Conservation (phyloP, 441 rosid species). For the Viola pubescens region DNA sequence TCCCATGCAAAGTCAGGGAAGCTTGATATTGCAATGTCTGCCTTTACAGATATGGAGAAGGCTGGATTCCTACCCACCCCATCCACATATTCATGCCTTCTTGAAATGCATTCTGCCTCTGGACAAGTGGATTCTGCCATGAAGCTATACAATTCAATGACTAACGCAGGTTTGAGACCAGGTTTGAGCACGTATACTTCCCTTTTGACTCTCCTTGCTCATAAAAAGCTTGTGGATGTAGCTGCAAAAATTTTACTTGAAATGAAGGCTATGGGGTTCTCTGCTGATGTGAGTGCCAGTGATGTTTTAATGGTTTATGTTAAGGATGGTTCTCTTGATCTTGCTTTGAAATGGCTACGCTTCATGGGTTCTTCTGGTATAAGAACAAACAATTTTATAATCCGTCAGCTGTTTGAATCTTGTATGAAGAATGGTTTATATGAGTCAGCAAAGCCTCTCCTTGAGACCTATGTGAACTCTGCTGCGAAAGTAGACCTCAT, state of each 20-base stretch:
- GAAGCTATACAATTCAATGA: slow-evolving; percentile 91
- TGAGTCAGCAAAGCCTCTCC: slow-evolving; percentile 69
- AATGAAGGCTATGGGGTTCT: slow-evolving; percentile 92
- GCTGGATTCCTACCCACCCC: slow-evolving; percentile 93
- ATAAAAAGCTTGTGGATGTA: slow-evolving; percentile 83
- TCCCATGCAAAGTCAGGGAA: slow-evolving; percentile 97
- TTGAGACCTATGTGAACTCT: slow-evolving; percentile 66
- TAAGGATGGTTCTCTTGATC: slow-evolving; percentile 82
- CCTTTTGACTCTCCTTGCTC: slow-evolving; percentile 77
- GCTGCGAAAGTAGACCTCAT: slow-evolving; percentile 87
- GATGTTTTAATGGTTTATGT: slow-evolving; percentile 95
- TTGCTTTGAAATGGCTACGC: slow-evolving; percentile 84
- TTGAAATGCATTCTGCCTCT: slow-evolving; percentile 89
- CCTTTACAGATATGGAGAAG: slow-evolving; percentile 82
- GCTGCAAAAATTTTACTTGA: slow-evolving; percentile 94
- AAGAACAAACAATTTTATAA: slow-evolving; percentile 82
- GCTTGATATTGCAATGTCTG: slow-evolving; percentile 80
- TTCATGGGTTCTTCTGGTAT: slow-evolving; percentile 96
- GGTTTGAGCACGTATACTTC: slow-evolving; percentile 78
- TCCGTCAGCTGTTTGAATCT: slow-evolving; percentile 87
- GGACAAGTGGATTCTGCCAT: slow-evolving; percentile 89
- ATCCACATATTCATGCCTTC: slow-evolving; percentile 81
- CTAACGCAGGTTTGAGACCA: slow-evolving; percentile 80
- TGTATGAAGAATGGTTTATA: slow-evolving; percentile 81
- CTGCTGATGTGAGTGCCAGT: slow-evolving; percentile 82